These are phyloP conservation scores for Annulohypoxylon moriforme DNA, from an alignment of 495 filamentous ascomycete genomes.

Conservation along the genomic window DNA sequence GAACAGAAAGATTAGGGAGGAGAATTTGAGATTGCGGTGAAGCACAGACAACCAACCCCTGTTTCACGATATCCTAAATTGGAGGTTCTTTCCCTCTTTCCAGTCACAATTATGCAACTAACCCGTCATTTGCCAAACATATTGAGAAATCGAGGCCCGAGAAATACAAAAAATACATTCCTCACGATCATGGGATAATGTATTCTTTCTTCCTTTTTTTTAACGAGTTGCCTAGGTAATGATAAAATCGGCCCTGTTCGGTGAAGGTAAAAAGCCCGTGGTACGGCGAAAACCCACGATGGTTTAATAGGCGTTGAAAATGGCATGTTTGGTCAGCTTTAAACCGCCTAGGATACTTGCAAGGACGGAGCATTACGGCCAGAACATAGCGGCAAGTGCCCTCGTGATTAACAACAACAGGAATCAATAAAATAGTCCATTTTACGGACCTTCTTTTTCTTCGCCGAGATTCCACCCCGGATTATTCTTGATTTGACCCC, in stretches of 20 bases:
- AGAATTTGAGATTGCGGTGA: slow-evolving; percentile 22
- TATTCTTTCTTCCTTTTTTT: neutral
- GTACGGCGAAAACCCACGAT: neutral
- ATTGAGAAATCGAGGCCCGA: neutral
- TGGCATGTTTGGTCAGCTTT: neutral
- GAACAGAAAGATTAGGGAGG: slow-evolving; percentile 3
- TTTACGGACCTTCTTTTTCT: neutral
- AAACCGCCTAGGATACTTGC: neutral
- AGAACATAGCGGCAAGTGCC: neutral
- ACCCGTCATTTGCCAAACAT: neutral
- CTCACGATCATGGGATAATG: neutral
- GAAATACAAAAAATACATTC: neutral
- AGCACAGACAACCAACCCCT: slow-evolving; percentile 18
- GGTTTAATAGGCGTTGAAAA: neutral
- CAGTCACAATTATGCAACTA: slow-evolving; percentile 4
- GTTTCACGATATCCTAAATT: slow-evolving; percentile 10
- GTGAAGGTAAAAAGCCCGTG: neutral
- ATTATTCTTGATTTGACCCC: neutral
- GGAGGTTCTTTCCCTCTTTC: slow-evolving; percentile 8
- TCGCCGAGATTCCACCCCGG: neutral
- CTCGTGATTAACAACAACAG: neutral
- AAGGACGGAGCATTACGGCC: neutral
- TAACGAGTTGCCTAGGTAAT: neutral
- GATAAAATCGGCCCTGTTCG: neutral
- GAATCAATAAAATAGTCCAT: neutral